Percentiles rank a stretch among this genome's conserved stretches.
Evolutionary conservation across 768 basidiomycete species (phyloP).

Genomic region (Hysterangium stoloniferum): DNA sequence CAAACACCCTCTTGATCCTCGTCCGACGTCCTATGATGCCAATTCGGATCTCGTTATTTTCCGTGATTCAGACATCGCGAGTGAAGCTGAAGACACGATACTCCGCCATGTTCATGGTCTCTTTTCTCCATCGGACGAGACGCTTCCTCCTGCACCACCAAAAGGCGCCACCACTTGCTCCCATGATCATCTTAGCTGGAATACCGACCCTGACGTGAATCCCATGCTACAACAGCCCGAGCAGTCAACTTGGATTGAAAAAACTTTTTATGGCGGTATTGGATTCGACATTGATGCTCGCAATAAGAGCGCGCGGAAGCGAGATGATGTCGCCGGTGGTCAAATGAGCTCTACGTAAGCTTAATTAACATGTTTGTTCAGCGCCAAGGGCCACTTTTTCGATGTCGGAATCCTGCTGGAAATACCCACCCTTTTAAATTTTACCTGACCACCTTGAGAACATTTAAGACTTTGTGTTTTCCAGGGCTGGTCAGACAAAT

Average conservation of each 20-base stretch:
- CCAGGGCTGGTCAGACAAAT: too few relatives aligned
- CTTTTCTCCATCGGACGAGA: neutral
- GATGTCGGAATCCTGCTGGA: too few relatives aligned
- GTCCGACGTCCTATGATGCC: constrained; percentile 30
- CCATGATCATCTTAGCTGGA: constrained; percentile 64
- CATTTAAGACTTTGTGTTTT: too few relatives aligned
- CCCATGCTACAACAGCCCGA: constrained; percentile 36
- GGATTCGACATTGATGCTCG: constrained; percentile 21
- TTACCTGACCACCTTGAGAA: too few relatives aligned
- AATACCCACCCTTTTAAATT: constrained; percentile 29
- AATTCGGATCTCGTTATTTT: constrained; percentile 61
- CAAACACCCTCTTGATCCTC: constrained; percentile 51
- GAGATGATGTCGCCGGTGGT: constrained; percentile 50
- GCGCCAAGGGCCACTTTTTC: too few relatives aligned
- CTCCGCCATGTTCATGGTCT: constrained; percentile 21
- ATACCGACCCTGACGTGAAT: constrained; percentile 49
- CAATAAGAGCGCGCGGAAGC: constrained; percentile 26
- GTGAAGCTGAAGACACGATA: constrained; percentile 38
- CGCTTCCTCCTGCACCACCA: constrained; percentile 14
- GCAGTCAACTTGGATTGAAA: constrained; percentile 34
- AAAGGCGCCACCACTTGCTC: constrained; percentile 43
- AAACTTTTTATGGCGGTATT: constrained; percentile 19
- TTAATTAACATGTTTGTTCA: too few relatives aligned
- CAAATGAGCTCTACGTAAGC: constrained; percentile 50
- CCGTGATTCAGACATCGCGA: constrained; percentile 64